Conservation (phyloP, 208 protist species). For the Trichomonas tenax region DNA sequence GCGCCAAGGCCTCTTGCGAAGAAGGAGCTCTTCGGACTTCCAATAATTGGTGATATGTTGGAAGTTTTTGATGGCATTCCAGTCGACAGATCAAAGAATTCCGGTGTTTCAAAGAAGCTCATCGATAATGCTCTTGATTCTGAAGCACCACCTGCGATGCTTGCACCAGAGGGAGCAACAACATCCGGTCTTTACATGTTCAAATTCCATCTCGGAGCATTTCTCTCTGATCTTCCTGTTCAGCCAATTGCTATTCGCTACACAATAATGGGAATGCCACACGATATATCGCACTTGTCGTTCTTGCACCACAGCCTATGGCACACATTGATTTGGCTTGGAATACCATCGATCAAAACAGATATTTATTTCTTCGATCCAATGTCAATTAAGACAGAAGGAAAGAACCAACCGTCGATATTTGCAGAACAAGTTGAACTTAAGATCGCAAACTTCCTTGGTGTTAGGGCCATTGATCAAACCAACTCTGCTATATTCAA, state of each 20-base stretch:
- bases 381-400: neutral
- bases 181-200: slow-evolving; percentile 13
- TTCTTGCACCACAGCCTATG: neutral
- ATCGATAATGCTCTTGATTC: neutral
- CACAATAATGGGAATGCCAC: neutral
- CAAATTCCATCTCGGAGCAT: neutral
- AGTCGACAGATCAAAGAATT: neutral
- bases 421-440: neutral
- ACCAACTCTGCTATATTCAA: neutral
- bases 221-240: neutral
- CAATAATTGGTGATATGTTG: neutral
- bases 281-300: neutral
- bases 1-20: neutral
- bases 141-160: neutral
- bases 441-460: neutral
- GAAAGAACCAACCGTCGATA: neutral
- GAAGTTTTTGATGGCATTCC: neutral
- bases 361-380: neutral
- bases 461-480: neutral
- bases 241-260: neutral
- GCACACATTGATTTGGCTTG: neutral
- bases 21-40: neutral
- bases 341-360: neutral
- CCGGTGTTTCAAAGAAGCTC: neutral
- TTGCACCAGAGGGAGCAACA: neutral